Base-by-base conservation (phyloP, 352 stramenopile species). In the Phytophthora palmivora region DNA sequence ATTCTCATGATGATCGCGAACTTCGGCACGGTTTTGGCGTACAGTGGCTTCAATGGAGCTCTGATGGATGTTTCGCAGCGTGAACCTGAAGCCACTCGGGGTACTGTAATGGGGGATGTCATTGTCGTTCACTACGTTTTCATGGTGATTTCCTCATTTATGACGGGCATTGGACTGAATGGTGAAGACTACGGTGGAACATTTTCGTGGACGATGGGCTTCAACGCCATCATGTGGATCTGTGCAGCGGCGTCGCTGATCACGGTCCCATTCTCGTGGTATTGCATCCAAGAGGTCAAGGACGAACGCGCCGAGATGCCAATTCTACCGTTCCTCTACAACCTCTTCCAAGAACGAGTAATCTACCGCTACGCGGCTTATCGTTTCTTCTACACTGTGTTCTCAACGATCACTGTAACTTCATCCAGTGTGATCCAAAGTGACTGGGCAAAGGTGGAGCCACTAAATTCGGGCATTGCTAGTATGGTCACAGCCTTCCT, bases 21-120 rank as follows among this genome's bases (percentile, higher is more conserved):
- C n/a, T n/a, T n/a, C n/a, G n/a, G n/a, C n/a, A n/a, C 84, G n/a
- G 82, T 94, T 33, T 83, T 91, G 56, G 79, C 80, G 10, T 85
- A 90, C 68, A 79, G 87, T 4, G 82, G 82, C 14, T 73, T 76
- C 22, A 85, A 94, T 64, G 84, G 82, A 0, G 53, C 82, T n/a
- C 47, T 86, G 22, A 78, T 89, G 32, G 71, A 88, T 15, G 41
- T 88, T 2, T 72, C 74, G 9, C 79, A 89, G 22, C 68, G 65
- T 11, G 82, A 91, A 51, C 45, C 73, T 0, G 65, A 70, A 10
- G 28, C 34, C 22, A 60, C 58, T 18, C 78, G 78, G 5, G 82
- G 82, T 22, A 71, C 44, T 10, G 69, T 63, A n/a, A 64, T 86
- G 16, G 77, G 42, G 9, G 48, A 72, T 47, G 61, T 79, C 32